Base-by-base conservation (phyloP, 768 basidiomycete species). In the Lactarius sanguifluus region DNA sequence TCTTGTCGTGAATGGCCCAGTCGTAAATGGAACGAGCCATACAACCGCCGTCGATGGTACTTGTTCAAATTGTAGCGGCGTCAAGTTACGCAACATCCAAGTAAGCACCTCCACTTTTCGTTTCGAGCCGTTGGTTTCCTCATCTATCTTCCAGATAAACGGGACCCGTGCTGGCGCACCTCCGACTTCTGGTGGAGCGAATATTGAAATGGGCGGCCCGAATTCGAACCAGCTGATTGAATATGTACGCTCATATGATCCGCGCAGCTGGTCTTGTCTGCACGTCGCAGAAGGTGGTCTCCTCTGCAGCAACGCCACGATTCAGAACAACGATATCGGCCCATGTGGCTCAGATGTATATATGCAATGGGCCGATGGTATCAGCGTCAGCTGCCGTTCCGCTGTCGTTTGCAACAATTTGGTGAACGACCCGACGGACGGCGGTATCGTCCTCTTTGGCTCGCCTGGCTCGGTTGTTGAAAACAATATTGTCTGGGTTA, bases 281-380 rank as follows among this genome's bases (percentile, higher is more conserved):
- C 94, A 95, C 71, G 73, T 94, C 38, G 79, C 81, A 0, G 87
- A 94, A 74, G 93, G 92, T 4, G 75, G 81, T 41, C 79, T 89
- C 43, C 79, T 75, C 12, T 95, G 92, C 77, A 82, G 78, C 65
- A 86, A 86, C 63, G 79, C 77, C 15, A 84, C 83, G 3, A 79
- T 94, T 40, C 88, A 89, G 72, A 88, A 92, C 76, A 94, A 94
- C 71, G 90, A 93, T 68, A 86, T 94, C 52, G 93, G 90, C 5
- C 91, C 91, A 2, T 87, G 88, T 67, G 91, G 91, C 1, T 79
- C 80, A 3, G 86, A 89, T 64, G 66, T 70, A 5, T 90, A 83
- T 71, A 83, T 86, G 69, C 77, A 91, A 74, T 93, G 91, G 91
- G 90, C 91, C 1, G 91, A 92, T 72, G 91, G 91, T 5, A 88